A percentile compares a stretch with the other conserved stretches of the same genome.
These are phyloP conservation scores for Paecilomyces fulvus DNA, from an alignment of 2,329 filamentous ascomycete genomes.

Conservation along the genomic window DNA sequence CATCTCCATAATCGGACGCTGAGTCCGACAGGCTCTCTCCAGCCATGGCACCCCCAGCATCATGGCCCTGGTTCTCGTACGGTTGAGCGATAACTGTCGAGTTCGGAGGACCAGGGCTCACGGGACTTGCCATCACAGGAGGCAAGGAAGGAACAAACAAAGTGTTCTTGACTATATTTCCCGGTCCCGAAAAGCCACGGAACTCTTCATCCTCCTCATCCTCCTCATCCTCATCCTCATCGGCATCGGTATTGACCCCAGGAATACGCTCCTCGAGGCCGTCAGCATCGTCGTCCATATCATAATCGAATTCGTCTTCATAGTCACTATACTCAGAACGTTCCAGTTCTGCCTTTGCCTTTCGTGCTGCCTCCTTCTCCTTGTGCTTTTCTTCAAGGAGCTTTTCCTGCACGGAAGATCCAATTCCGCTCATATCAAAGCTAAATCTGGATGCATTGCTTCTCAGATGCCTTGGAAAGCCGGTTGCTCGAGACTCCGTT, in stretches of 20 bases:
- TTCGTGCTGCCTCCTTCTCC: conserved; percentile 41
- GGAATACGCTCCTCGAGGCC: conserved; percentile 41
- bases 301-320: conserved; percentile 38
- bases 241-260: conserved; percentile 40
- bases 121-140: conserved; percentile 26
- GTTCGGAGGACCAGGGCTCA: conserved; percentile 16
- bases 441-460: conserved; percentile 58
- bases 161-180: conserved; percentile 18
- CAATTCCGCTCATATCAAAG: conserved; percentile 53
- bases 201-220: conserved; percentile 33
- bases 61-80: not conserved
- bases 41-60: not conserved
- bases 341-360: conserved; percentile 20
- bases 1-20: conserved; percentile 1
- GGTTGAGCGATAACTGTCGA: conserved; percentile 1
- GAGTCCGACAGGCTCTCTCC: not conserved
- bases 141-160: conserved; percentile 28
- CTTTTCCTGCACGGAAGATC: conserved; percentile 52
- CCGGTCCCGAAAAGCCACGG: conserved; percentile 16
- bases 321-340: conserved; percentile 30
- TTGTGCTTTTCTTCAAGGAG: conserved; percentile 56
- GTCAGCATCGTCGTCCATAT: conserved; percentile 34
- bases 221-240: conserved; percentile 33
- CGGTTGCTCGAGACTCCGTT: conserved; percentile 20
- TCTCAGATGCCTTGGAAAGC: conserved; percentile 39